Evolutionary conservation across 1,284 basidiomycete genomes (phyloP), one percentile per base, ranked within the genome.

Genomic region (Sphaerobolus stellatus): DNA sequence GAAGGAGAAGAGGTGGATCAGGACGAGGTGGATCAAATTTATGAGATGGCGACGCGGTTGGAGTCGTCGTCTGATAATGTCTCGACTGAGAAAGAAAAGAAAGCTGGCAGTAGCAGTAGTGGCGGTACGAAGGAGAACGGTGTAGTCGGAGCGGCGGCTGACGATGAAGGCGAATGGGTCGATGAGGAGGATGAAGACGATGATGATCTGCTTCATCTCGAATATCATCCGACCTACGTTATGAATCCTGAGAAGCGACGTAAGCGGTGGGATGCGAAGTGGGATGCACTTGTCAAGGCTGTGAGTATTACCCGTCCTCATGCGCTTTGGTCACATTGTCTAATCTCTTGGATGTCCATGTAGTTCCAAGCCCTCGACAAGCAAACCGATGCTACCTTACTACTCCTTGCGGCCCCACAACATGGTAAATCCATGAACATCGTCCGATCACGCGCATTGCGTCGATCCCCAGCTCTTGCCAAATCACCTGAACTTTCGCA

Each of bases 361-460:
- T 44, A 90, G 88, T 86, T 91, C 77, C 85, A 88, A 70, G 77
- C 78, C 29, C 71, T 91, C 20, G 88, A 91, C 69, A 77, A 86
- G 47, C 86, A 90, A 68, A 91, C 88, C 4, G 89, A 90, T 62
- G 75, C 87, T 13, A 90, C 86, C 0, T 77, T 90, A 71, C 68
- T 90, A 28, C 69, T 91, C 0, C 72, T 91, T 20, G 87, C 88
- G 2, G 79, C 87, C 0, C 89, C 88, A 0, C 81, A 86, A 0
- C 85, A 90, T 64, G 76, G 82, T 8, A 81, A 76, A 16, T 84
- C 83, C 59, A 65, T 88, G 3, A 79, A 87, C 59, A 66, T 79
- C 2, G 66, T 88, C 28, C 79, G 79, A 2, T 90, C 88, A 11
- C 82, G 88, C 14, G 78, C 83, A 1, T 76, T 90, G 49, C 81